Base-by-base conservation (phyloP, 345 rosid species). In the Dimocarpus longan region DNA sequence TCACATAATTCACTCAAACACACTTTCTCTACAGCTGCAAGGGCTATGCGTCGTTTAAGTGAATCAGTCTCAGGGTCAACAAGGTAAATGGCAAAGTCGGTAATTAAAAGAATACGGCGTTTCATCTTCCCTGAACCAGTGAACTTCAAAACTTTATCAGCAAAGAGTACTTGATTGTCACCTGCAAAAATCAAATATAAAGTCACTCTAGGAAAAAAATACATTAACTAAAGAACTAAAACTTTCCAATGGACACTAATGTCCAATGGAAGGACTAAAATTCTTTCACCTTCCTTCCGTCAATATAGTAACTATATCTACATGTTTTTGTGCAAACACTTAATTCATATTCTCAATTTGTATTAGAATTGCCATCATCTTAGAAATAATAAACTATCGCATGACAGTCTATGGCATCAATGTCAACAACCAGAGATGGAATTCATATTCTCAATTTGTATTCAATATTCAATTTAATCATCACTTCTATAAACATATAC, bases 61-160 rank as follows among this genome's bases (percentile, higher is more conserved):
- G 92, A 87, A 71, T 89, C 93, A 42, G 86, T 87, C 71, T 89
- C 92, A 0, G 98, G 98, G 80, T 93, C 98, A 81, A 97, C 83
- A 60, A 97, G 82, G 78, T 97, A 97, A 80, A 91, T 85, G 32
- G 95, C 92, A 77, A 91, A 90, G 81, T 93, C 94, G 7, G 97
- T 91, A 32, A 91, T 88, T 50, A 92, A 80, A 73, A 94, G 87
- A 56, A 93, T 88, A 3, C 97, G 90, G 26, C 88, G 88, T 57
- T 92, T 94, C 95, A 93, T 93, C 85, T 92, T 94, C 81, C 98
- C 98, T 0, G 97, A 82, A 77, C 90, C 87, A 44, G 98, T 93
- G 85, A 94, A 91, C 89, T 92, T 93, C 91, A 94, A 80, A 46
- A 97, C 90, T 78, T 93, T 97, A 85, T 97, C 98, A 46, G 97